phyloP scores from a whole-genome alignment of 1,139 yeast genomes.

The Diutina pseudorugosa region DNA sequence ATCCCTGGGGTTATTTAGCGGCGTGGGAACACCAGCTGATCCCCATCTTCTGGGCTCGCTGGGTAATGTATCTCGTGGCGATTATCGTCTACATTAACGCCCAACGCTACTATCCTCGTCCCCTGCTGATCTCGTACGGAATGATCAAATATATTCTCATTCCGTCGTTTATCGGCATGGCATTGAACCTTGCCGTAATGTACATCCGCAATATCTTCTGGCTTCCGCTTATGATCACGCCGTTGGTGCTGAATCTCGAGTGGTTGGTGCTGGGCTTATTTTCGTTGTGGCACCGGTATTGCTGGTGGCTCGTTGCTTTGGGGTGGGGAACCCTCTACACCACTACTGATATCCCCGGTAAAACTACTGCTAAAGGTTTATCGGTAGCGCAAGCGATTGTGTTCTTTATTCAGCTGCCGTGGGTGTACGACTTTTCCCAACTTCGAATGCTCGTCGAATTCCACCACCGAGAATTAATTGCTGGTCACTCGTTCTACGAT shows the following conservation, averaged over 20 bases:
- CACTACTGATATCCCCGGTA: not conserved
- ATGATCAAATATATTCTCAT: not conserved
- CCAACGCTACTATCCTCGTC: not conserved
- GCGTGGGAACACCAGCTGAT: conserved; percentile 2
- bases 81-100: not conserved
- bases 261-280: not conserved
- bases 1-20: not conserved
- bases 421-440: not conserved
- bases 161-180: not conserved
- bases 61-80: not conserved
- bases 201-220: not conserved
- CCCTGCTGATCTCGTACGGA: not conserved
- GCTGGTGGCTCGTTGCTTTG: not conserved
- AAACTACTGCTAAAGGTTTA: not conserved
- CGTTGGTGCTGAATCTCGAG: not conserved
- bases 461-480: not conserved
- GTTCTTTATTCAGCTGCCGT: not conserved
- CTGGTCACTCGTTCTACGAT: not conserved
- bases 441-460: not conserved
- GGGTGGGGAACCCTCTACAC: not conserved
- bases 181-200: not conserved
- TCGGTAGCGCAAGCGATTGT: not conserved
- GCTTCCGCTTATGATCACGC: not conserved
- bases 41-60: not conserved
- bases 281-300: not conserved